phyloP scores from a whole-genome alignment of 2,329 filamentous ascomycete genomes.

The Paramyrothecium sp. region DNA sequence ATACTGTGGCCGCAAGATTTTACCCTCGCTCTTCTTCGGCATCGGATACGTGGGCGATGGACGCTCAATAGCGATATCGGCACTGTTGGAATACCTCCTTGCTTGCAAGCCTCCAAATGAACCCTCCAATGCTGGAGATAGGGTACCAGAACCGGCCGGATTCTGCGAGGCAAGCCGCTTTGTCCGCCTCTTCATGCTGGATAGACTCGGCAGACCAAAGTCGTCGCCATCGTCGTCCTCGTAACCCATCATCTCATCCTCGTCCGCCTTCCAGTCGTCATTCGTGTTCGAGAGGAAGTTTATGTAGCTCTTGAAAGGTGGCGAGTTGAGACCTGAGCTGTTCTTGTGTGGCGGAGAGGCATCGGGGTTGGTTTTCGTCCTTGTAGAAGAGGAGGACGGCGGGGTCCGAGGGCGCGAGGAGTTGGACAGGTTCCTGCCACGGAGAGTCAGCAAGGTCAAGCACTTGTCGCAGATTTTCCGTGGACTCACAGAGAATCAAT shows the following conservation, averaged over 20 bases:
- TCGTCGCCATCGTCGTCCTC: constrained; percentile 91
- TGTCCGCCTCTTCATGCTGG: constrained; percentile 80
- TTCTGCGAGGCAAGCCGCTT: constrained; percentile 48
- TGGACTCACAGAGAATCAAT: constrained; percentile 76
- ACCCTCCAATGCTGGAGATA: constrained; percentile 34
- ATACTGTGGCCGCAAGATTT: constrained; percentile 94
- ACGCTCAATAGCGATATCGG: constrained; percentile 90
- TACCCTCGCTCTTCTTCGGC: constrained; percentile 86
- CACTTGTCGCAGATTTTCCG: too few relatives aligned
- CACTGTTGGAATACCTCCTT: constrained; percentile 77
- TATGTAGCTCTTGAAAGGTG: constrained; percentile 72
- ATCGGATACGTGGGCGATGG: constrained; percentile 81
- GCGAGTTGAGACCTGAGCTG: constrained; percentile 54
- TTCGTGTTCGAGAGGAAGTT: constrained; percentile 80
- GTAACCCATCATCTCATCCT: constrained; percentile 75
- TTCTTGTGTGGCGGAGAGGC: constrained; percentile 55
- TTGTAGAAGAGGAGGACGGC: constrained; percentile 56
- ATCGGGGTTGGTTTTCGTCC: constrained; percentile 51
- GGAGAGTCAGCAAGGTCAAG: background rate
- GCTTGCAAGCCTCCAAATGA: constrained; percentile 35
- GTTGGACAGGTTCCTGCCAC: constrained; percentile 55
- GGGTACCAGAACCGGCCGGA: constrained; percentile 23
- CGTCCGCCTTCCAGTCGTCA: constrained; percentile 76
- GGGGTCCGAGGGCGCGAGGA: constrained; percentile 72
- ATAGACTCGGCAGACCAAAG: constrained; percentile 89